Evolutionary conservation across 2,329 filamentous ascomycete species (phyloP), one percentile per base, ranked within the genome.

Genomic region (Paecilomyces sp.): DNA sequence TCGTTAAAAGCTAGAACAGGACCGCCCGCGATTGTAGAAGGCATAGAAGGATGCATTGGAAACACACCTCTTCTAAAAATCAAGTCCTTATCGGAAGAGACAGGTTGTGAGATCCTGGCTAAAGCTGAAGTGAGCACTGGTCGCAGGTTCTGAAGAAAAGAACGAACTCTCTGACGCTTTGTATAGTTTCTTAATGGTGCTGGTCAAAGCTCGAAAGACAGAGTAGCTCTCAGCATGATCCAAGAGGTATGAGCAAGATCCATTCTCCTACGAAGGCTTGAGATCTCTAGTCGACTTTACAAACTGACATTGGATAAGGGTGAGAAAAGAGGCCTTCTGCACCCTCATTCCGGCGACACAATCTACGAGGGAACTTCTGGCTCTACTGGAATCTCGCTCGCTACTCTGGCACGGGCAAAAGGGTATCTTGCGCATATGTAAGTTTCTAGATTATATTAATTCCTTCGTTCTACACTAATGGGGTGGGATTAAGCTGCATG

Each of bases 321-420:
- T 52, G 94, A 99, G 80, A 82, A 85, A 62, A 78, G 83, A 55
- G 92, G 92, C 1, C 80, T 92, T 18, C 77, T 99, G 54, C 83
- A 82, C 0, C 93, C 94, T 0, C 81, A 89, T 65, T 87, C 89
- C 24, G 93, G 93, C 62, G 94, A 99, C 74, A 95, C 90, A 52
- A 92, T 99, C 69, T 99, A 97, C 75, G 94, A 99, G 79, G 94
- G 94, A 65, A 99, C 94, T 1, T 92, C 96, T 15, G 94, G 94
- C 61, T 96, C 91, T 71, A 99, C 94, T 0, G 94, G 94, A 24
- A 97, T 99, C 67, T 97, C 92, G 15, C 82, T 99, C 9, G 94
- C 94, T 2, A 90, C 90, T 0, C 85, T 99, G 56, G 92, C 91
- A 56, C 85, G 92, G 66, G 92, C 94, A 24, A 85, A 87, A 74